phyloP scores from a whole-genome alignment of 768 basidiomycete genomes.

The Xerocomellus dryophilus region DNA sequence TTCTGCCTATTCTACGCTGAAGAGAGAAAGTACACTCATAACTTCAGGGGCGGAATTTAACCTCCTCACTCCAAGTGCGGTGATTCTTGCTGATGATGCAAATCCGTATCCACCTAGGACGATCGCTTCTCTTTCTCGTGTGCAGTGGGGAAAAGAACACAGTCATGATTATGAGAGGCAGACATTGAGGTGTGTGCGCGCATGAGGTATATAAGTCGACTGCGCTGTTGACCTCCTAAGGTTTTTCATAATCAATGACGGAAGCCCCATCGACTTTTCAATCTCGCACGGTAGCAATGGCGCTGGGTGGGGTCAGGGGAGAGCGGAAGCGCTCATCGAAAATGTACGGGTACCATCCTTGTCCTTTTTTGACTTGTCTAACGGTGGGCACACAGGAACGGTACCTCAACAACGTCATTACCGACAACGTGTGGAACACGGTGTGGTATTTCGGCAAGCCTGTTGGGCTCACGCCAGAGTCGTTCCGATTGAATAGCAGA shows the following conservation, averaged over 20 bases:
- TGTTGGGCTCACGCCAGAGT: neutral
- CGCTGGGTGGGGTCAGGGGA: neutral
- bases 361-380: neutral
- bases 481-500: neutral
- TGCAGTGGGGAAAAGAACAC: conserved; percentile 1
- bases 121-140: neutral
- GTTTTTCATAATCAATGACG: conserved; percentile 5
- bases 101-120: neutral
- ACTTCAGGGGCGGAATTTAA: conserved; percentile 5
- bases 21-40: neutral
- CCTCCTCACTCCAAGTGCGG: neutral
- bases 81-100: neutral
- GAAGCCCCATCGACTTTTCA: neutral
- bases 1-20: neutral
- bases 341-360: neutral
- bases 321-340: conserved; percentile 2
- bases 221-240: neutral
- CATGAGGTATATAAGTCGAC: neutral
- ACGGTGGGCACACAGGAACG: neutral
- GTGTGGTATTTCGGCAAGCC: neutral
- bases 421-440: conserved; percentile 5
- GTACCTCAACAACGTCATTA: neutral
- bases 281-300: conserved; percentile 1
- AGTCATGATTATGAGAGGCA: conserved; percentile 1
- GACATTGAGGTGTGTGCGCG: neutral